phyloP scores from a whole-genome alignment of 2,329 filamentous ascomycete species.

The Saccharata proteae region DNA sequence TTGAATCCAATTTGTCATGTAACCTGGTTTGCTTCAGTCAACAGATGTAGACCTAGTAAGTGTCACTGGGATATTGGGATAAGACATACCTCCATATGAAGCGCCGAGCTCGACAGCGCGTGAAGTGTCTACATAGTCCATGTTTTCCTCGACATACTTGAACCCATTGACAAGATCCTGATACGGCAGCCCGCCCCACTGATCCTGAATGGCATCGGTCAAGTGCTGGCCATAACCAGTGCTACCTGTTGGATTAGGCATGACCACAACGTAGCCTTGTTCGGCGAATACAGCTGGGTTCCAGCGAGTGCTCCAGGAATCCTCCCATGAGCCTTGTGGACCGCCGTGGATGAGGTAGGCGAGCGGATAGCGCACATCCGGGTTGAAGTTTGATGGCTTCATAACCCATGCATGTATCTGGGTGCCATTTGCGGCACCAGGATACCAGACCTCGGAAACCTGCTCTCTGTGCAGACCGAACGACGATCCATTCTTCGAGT shows the following conservation, averaged over 20 bases:
- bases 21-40: conserved; percentile 12
- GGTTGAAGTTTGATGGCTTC: conserved; percentile 52
- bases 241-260: conserved; percentile 72
- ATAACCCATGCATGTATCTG: conserved; percentile 60
- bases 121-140: conserved; percentile 56
- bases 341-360: conserved; percentile 74
- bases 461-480: conserved; percentile 55
- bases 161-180: conserved; percentile 69
- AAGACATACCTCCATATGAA: conserved; percentile 23
- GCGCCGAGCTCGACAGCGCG: conserved; percentile 64
- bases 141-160: conserved; percentile 55
- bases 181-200: conserved; percentile 83
- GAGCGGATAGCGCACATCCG: conserved; percentile 62
- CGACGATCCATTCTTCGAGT: conserved; percentile 50
- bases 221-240: conserved; percentile 73
- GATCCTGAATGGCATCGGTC: conserved; percentile 60
- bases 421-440: conserved; percentile 47
- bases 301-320: conserved; percentile 73
- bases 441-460: conserved; percentile 57
- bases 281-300: conserved; percentile 79
- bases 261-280: conserved; percentile 73
- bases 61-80: not conserved
- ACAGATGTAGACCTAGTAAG: not conserved
- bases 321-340: conserved; percentile 63
- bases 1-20: conserved; percentile 68